Percentiles rank a stretch among this genome's conserved stretches.
phyloP scores from a whole-genome alignment of 768 basidiomycete species.

The Naematelia encephala region DNA sequence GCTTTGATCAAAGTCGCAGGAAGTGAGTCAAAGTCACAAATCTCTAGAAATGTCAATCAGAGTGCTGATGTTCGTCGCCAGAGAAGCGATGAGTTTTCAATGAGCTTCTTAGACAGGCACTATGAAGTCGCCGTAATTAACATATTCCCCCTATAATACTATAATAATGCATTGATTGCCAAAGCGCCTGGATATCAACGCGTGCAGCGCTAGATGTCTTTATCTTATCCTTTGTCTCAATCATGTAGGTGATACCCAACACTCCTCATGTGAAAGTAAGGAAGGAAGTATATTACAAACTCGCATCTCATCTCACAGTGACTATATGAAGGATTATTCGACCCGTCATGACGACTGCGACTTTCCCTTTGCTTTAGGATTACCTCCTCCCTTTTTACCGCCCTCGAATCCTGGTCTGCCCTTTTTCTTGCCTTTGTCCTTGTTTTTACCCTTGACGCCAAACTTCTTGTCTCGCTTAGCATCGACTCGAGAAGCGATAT shows the following conservation, averaged over 20 bases:
- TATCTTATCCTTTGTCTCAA: no score
- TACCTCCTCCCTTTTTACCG: constrained; percentile 38
- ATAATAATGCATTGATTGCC: background rate
- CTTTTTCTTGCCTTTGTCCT: constrained; percentile 10
- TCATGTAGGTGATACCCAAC: no score
- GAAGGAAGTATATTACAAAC: no score
- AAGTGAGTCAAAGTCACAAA: constrained; percentile 36
- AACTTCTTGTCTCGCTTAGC: constrained; percentile 62
- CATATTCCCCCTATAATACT: background rate
- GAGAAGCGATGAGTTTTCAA: no score
- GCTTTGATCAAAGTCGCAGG: constrained; percentile 71
- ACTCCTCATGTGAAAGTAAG: no score
- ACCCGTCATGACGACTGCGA: no score
- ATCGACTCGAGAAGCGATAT: constrained; percentile 81
- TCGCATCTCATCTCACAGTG: no score
- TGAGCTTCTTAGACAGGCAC: no score
- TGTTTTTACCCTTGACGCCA: constrained; percentile 50
- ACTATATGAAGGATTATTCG: no score
- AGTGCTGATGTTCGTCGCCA: no score
- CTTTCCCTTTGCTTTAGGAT: background rate
- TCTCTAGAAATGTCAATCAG: background rate
- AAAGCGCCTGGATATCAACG: background rate
- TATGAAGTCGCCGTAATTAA: no score
- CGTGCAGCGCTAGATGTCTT: no score
- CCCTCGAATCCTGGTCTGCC: constrained; percentile 44